A percentile compares a stretch with the other conserved stretches of the same genome.
These are phyloP conservation scores for Pythium grandisporangium DNA, from an alignment of 352 stramenopile species.

Conservation along the genomic window DNA sequence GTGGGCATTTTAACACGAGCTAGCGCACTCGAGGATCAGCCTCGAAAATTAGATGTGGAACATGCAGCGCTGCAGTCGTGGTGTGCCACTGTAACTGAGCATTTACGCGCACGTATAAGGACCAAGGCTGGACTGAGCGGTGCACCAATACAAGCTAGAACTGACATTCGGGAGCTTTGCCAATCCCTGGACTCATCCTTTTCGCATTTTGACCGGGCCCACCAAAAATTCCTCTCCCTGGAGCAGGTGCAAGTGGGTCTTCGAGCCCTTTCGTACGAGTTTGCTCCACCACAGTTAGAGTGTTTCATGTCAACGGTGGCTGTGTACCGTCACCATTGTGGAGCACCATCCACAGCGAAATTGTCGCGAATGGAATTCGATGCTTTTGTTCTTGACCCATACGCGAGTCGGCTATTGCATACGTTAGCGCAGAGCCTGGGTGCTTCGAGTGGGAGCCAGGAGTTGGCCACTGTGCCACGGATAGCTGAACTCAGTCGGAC, in stretches of 20 bases:
- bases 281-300: slow-evolving; percentile 26
- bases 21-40: neutral
- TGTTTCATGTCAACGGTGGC: slow-evolving; percentile 24
- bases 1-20: slow-evolving; percentile 19
- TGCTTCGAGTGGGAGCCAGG: slow-evolving; percentile 4
- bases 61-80: slow-evolving; percentile 8
- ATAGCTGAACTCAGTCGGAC: slow-evolving; percentile 40
- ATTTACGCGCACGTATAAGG: slow-evolving; percentile 31
- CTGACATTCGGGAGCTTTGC: slow-evolving; percentile 1
- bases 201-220: slow-evolving; percentile 49
- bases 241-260: slow-evolving; percentile 27
- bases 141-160: too few species aligned
- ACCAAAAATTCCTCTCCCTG: slow-evolving; percentile 38
- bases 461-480: slow-evolving; percentile 17
- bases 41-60: too few species aligned
- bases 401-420: slow-evolving; percentile 18
- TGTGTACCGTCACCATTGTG: slow-evolving; percentile 28
- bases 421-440: slow-evolving; percentile 23
- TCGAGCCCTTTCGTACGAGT: slow-evolving; percentile 29
- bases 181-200: slow-evolving; percentile 40
- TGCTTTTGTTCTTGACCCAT: slow-evolving; percentile 59
- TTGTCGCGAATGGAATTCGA: slow-evolving; percentile 76
- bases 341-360: slow-evolving; percentile 9
- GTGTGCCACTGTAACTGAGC: slow-evolving; percentile 20
- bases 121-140: slow-evolving; percentile 7